Percentiles rank a stretch among this genome's conserved stretches.
These are phyloP conservation scores for Litchi chinensis DNA, from an alignment of 345 rosid species.

Conservation along the genomic window DNA sequence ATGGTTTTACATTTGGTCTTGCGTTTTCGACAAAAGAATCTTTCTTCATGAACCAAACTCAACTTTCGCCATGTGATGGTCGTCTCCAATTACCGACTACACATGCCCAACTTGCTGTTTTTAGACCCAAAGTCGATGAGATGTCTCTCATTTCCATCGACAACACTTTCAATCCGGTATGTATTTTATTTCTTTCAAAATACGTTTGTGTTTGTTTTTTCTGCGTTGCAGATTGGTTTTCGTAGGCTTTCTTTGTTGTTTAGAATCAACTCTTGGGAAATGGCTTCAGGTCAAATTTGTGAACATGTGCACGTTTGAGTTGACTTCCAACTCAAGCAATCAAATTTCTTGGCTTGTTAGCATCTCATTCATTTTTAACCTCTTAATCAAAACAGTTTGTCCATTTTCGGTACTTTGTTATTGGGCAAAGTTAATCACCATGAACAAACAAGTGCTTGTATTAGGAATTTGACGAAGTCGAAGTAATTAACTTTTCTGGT, in stretches of 20 bases:
- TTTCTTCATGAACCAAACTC: slow-evolving; percentile 60
- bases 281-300: neutral
- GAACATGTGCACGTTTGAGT: neutral
- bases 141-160: slow-evolving; percentile 82
- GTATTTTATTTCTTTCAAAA: slow-evolving; percentile 4
- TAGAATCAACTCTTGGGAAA: neutral
- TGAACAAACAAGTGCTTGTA: neutral
- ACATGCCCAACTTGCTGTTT: slow-evolving; percentile 63
- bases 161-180: slow-evolving; percentile 57
- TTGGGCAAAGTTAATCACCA: neutral
- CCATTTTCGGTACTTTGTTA: neutral
- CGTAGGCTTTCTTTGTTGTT: neutral
- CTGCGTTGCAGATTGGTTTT: too few species aligned
- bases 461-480: neutral
- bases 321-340: neutral
- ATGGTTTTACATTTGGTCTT: slow-evolving; percentile 79
- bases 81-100: slow-evolving; percentile 62
- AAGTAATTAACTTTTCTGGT: too few species aligned
- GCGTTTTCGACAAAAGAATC: slow-evolving; percentile 67
- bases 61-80: slow-evolving; percentile 84
- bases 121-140: slow-evolving; percentile 82
- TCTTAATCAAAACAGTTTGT: neutral
- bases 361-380: too few species aligned
- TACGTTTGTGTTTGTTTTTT: neutral
- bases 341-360: neutral